Evolutionary conservation across 2,329 filamentous ascomycete genomes (phyloP).

Genomic region (Didymosphaeria variabile): DNA sequence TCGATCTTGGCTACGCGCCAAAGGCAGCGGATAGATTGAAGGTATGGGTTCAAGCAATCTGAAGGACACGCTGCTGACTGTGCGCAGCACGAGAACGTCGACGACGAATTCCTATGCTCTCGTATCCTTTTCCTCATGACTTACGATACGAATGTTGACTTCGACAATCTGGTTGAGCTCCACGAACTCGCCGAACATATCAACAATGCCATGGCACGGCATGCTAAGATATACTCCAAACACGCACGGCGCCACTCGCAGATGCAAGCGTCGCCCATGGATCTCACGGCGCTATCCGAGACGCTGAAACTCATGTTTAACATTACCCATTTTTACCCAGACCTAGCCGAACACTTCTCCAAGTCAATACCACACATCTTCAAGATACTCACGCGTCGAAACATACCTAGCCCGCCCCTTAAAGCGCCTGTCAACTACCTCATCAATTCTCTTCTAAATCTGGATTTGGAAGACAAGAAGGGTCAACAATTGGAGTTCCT

Average conservation of each 20-base stretch:
- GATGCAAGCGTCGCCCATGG: constrained; percentile 64
- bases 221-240: constrained; percentile 61
- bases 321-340: constrained; percentile 76
- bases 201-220: constrained; percentile 73
- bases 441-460: constrained; percentile 82
- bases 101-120: constrained; percentile 88
- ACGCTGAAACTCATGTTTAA: constrained; percentile 92
- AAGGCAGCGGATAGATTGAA: constrained; percentile 77
- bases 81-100: constrained; percentile 69
- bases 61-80: constrained; percentile 13
- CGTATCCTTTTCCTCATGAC: constrained; percentile 82
- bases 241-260: constrained; percentile 31
- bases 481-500: constrained; percentile 51
- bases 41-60: constrained; percentile 39
- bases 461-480: constrained; percentile 69
- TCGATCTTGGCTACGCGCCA: constrained; percentile 72
- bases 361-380: constrained; percentile 74
- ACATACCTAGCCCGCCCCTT: constrained; percentile 71
- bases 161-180: constrained; percentile 71
- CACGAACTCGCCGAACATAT: constrained; percentile 74
- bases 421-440: constrained; percentile 76
- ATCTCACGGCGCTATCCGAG: constrained; percentile 82
- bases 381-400: constrained; percentile 70
- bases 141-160: constrained; percentile 76
- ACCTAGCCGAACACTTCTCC: constrained; percentile 69